phyloP scores from a whole-genome alignment of 306 rosid genomes.

The Medicago arabica region DNA sequence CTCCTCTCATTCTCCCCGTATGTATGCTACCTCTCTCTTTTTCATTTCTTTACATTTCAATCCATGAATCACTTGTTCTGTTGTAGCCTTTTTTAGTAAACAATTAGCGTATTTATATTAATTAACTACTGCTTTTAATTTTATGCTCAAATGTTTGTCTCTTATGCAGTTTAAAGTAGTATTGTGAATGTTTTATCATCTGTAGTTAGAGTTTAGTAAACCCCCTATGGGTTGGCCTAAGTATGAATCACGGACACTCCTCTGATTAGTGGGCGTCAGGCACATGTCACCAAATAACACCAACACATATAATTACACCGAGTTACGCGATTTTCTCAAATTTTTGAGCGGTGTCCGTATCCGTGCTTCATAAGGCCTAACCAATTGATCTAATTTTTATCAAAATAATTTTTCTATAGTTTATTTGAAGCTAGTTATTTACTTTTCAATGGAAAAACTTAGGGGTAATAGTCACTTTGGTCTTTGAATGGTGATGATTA shows the following conservation, averaged over 20 bases:
- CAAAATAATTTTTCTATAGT: neutral
- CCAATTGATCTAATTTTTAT: too few relatives aligned
- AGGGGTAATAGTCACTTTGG: too few relatives aligned
- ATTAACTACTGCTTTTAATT: neutral
- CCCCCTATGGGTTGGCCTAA: too few relatives aligned
- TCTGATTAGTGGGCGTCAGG: too few relatives aligned
- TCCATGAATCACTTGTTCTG: neutral
- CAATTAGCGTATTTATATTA: neutral
- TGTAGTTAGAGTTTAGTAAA: neutral
- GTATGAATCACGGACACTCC: too few relatives aligned
- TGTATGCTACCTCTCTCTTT: conserved; percentile 32
- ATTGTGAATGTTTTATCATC: neutral
- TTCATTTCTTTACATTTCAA: neutral
- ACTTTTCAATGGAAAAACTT: too few relatives aligned
- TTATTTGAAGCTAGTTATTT: neutral
- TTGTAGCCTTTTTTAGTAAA: neutral
- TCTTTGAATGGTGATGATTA: too few relatives aligned
- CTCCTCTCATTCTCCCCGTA: conserved; percentile 72
- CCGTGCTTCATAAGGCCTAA: too few relatives aligned
- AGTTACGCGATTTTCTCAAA: too few relatives aligned
- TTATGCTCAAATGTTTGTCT: neutral
- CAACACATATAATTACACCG: too few relatives aligned
- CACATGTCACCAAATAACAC: too few relatives aligned
- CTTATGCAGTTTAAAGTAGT: neutral
- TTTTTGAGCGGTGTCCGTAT: too few relatives aligned